Percentiles rank a stretch among this genome's conserved stretches.
phyloP scores from a whole-genome alignment of 2,329 filamentous ascomycete species.

The Nemania sp. region DNA sequence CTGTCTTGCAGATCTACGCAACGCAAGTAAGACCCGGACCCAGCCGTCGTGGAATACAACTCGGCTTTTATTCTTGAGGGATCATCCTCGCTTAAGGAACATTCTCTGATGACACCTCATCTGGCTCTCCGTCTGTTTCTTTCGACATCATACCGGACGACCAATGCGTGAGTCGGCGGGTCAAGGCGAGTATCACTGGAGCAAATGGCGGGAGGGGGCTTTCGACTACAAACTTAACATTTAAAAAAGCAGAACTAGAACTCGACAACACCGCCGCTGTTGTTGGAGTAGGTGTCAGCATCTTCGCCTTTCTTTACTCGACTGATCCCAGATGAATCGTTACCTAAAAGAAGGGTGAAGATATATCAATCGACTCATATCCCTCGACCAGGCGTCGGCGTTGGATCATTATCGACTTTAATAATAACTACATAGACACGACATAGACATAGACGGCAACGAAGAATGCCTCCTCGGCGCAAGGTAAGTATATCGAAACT shows the following conservation, averaged over 20 bases:
- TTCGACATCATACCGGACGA: conserved; percentile 5
- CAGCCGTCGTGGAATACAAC: conserved; percentile 22
- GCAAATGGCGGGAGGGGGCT: conserved; percentile 20
- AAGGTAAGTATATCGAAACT: conserved; percentile 26
- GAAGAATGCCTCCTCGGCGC: conserved; percentile 31
- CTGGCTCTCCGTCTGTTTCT: conserved; percentile 12
- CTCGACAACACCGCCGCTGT: conserved; percentile 3
- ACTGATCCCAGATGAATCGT: conserved; percentile 5
- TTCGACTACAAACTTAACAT: conserved; percentile 19
- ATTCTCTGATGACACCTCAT: conserved; percentile 23
- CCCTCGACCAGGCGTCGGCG: conserved; percentile 4
- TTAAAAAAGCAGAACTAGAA: not conserved
- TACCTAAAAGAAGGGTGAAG: not conserved
- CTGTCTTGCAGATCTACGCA: conserved; percentile 30
- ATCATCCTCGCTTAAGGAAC: conserved; percentile 28
- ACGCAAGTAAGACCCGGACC: conserved; percentile 40
- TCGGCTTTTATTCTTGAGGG: conserved; percentile 25
- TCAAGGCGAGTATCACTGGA: conserved; percentile 19
- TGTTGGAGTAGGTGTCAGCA: conserved; percentile 27
- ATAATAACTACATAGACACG: conserved; percentile 12
- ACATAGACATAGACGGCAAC: conserved; percentile 22
- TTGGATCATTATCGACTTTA: conserved; percentile 10
- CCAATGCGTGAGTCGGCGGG: conserved; percentile 32
- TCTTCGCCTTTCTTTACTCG: conserved; percentile 9
- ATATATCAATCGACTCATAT: not conserved